Evolutionary conservation across 2,329 filamentous ascomycete genomes (phyloP).

Genomic region (Amphichorda felina): DNA sequence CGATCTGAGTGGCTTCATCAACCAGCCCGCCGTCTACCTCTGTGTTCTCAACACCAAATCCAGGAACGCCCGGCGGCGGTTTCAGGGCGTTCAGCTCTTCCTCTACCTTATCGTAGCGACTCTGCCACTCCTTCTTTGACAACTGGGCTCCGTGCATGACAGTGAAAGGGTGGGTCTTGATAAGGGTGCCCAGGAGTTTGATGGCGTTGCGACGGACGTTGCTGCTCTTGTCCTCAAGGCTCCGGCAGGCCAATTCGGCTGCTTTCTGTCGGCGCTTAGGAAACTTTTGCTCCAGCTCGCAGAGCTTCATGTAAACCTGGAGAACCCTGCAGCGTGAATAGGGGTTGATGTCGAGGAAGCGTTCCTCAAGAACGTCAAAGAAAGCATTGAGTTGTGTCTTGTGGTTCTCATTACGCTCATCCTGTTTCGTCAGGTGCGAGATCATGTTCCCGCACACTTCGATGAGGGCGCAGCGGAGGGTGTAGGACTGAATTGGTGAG

Average conservation of each 20-base stretch:
- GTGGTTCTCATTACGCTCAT: conserved; percentile 83
- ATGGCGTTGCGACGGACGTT: conserved; percentile 93
- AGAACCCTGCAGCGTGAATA: conserved; percentile 88
- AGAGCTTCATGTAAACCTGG: conserved; percentile 86
- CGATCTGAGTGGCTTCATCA: conserved; percentile 78
- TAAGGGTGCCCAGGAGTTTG: conserved; percentile 75
- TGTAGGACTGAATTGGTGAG: conserved; percentile 58
- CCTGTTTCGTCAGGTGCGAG: conserved; percentile 76
- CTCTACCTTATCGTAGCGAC: conserved; percentile 71
- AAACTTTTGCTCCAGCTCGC: conserved; percentile 91
- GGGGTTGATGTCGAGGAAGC: conserved; percentile 92
- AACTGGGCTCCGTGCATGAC: conserved; percentile 84
- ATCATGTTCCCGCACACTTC: conserved; percentile 97
- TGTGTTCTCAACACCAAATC: conserved; percentile 50
- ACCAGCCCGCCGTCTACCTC: conserved; percentile 68
- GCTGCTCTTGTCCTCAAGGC: conserved; percentile 95
- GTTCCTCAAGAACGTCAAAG: conserved; percentile 91
- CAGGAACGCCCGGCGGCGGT: conserved; percentile 61
- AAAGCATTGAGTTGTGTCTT: conserved; percentile 94
- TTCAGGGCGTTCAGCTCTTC: conserved; percentile 70
- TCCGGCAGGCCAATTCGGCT: conserved; percentile 76
- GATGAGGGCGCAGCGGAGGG: conserved; percentile 82
- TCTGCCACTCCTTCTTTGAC: conserved; percentile 74
- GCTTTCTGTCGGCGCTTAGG: conserved; percentile 82
- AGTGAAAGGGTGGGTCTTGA: conserved; percentile 90